Base-by-base conservation (phyloP, 1,284 basidiomycete genomes). In the Polyporus tsugae region DNA sequence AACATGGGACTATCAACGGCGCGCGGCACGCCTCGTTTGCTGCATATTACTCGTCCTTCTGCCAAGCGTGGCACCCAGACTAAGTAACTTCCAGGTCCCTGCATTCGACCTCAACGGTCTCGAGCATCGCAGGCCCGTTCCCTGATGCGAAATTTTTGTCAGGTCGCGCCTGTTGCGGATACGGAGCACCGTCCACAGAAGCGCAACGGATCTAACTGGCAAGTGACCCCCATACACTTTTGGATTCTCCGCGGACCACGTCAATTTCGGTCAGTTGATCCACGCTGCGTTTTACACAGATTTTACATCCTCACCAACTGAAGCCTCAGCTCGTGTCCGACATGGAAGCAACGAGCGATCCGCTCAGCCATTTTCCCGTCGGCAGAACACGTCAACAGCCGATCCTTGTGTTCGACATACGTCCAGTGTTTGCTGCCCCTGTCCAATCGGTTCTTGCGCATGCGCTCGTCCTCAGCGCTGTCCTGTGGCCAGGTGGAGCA, bases 251-350 rank as follows among this genome's bases (percentile, higher is more conserved):
- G 60, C 29, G 29, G 29, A 29, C 29, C 29, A 61, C 60, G 64
- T 66, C 64, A 62, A 41, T 35, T 17, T 49, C 49, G 6, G 60
- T 57, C 64, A 61, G 55, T 60, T 62, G 64, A 66, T 66, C 59
- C 64, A 55, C 60, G 60, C 63, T 64, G 36, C 42, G 19, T 39
- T 59, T 49, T 17, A 64, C 58, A 13, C 46, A 49, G 22, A 6
- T 25, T 38, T 49, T 35, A 15, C 38, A 41, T 39, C 38, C 15
- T 7, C 22, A 25, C 46, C 13, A 60, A 5, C 22, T 58, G 13
- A 35, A 33, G 25, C 52, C 22, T 33, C 29, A 6, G 13, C 52
- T 29, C n/a, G 17, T 58, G 33, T 58, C 58, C 10, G 10, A 15
- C 10, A 19, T 38, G n/a, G 58, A 58, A 38, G 38, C 58, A 13